These are phyloP conservation scores for Leptographium wingfieldii DNA, from an alignment of 2,329 filamentous ascomycete species.

Conservation along the genomic window DNA sequence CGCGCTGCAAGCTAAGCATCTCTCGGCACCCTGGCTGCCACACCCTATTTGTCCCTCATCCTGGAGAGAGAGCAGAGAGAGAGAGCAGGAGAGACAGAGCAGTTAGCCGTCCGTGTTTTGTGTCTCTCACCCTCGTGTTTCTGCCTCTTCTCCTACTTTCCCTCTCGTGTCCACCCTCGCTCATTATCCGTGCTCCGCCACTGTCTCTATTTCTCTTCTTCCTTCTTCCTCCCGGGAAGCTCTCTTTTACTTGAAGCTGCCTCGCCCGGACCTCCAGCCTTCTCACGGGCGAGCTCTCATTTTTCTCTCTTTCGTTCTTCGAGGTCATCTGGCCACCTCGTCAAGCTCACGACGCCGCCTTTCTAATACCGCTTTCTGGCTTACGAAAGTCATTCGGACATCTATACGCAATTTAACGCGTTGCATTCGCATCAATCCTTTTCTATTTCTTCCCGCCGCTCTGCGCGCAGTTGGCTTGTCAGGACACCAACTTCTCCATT, in stretches of 20 bases:
- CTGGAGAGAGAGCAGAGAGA: background rate
- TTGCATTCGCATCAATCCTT: background rate
- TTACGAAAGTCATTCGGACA: background rate
- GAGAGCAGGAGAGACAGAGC: background rate
- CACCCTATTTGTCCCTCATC: background rate
- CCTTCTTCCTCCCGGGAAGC: background rate
- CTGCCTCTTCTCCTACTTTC: too few relatives aligned
- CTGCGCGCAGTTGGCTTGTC: background rate
- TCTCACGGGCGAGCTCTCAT: background rate
- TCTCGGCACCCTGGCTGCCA: background rate
- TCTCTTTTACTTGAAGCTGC: background rate
- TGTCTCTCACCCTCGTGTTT: background rate
- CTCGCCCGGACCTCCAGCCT: background rate
- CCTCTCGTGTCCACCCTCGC: background rate
- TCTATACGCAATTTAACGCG: background rate
- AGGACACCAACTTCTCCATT: background rate
- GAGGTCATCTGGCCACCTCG: background rate
- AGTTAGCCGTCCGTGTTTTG: background rate
- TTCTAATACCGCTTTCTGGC: background rate
- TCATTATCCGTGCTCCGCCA: background rate
- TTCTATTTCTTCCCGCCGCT: background rate
- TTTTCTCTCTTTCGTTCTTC: background rate
- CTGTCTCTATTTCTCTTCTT: background rate
- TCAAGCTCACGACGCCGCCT: background rate
- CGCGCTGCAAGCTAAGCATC: background rate